These are phyloP conservation scores for Leccinum barrowsii DNA, from an alignment of 768 basidiomycete genomes.

Conservation along the genomic window DNA sequence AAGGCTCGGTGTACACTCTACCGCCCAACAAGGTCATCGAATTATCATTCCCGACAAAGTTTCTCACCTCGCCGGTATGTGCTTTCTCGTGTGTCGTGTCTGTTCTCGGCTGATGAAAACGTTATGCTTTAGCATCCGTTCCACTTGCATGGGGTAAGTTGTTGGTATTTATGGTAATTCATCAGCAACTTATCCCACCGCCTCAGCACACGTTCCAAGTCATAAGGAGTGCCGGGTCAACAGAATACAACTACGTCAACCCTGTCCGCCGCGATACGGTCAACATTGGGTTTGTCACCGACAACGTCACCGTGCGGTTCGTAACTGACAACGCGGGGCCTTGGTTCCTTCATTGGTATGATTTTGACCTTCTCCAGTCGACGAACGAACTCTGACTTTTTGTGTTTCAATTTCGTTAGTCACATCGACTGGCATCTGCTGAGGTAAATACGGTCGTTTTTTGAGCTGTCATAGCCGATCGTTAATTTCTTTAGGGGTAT, in stretches of 20 bases:
- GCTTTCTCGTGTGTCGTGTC: not conserved
- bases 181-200: not conserved
- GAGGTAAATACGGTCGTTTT: constrained; percentile 3
- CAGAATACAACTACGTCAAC: constrained; percentile 41
- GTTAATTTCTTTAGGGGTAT: constrained; percentile 38
- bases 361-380: not conserved
- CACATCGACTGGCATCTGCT: constrained; percentile 25
- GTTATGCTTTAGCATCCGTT: constrained; percentile 35
- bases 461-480: constrained; percentile 24
- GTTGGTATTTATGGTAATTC: not conserved
- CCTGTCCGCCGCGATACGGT: constrained; percentile 56
- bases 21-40: constrained; percentile 46
- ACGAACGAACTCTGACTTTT: not conserved
- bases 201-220: constrained; percentile 41
- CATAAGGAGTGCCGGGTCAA: constrained; percentile 37
- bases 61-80: constrained; percentile 30
- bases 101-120: not conserved
- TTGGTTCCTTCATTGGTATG: not conserved
- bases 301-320: constrained; percentile 57
- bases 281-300: constrained; percentile 25
- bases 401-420: constrained; percentile 3
- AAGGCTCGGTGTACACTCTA: constrained; percentile 41
- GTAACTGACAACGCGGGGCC: constrained; percentile 57
- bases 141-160: constrained; percentile 44
- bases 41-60: constrained; percentile 20